Conservation (phyloP, 495 filamentous ascomycete species). For the Penicillium paxilli region DNA sequence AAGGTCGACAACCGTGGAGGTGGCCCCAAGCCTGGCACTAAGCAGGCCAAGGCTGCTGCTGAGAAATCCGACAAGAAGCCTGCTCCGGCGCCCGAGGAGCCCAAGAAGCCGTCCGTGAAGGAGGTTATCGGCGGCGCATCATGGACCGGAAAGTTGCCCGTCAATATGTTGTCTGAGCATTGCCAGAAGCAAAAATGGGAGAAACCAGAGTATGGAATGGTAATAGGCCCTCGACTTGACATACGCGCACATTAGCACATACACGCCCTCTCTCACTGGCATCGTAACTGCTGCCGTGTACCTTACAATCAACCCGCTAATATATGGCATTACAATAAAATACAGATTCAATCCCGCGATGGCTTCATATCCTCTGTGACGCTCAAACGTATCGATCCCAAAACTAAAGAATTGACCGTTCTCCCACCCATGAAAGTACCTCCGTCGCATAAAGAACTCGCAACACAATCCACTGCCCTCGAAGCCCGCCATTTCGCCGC, state of each 20-base stretch:
- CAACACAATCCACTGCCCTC: slow-evolving; percentile 68
- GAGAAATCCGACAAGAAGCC: slow-evolving; percentile 39
- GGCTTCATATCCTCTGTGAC: slow-evolving; percentile 79
- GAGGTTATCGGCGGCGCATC: slow-evolving; percentile 90
- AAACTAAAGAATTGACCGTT: slow-evolving; percentile 72
- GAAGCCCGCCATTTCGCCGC: slow-evolving; percentile 94
- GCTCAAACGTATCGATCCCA: slow-evolving; percentile 74
- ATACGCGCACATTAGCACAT: too few relatives aligned
- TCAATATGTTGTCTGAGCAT: slow-evolving; percentile 90
- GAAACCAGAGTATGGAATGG: slow-evolving; percentile 87
- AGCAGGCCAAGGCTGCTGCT: slow-evolving; percentile 45
- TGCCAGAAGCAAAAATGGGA: slow-evolving; percentile 95
- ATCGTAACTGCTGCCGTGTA: too few relatives aligned
- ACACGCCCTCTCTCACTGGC: too few relatives aligned
- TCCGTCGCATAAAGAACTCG: slow-evolving; percentile 65
- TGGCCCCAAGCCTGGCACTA: slow-evolving; percentile 46
- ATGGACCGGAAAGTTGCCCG: slow-evolving; percentile 96
- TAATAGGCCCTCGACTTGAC: slow-evolving; percentile 24
- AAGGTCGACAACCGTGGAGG: slow-evolving; percentile 38
- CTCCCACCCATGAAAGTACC: slow-evolving; percentile 84
- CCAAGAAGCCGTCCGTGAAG: slow-evolving; percentile 78
- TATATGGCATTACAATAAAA: background rate
- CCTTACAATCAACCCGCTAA: background rate
- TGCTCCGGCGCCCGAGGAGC: slow-evolving; percentile 51
- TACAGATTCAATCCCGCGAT: slow-evolving; percentile 50